These are phyloP conservation scores for Crithidia thermophila DNA, from an alignment of 208 protist genomes.

Conservation along the genomic window DNA sequence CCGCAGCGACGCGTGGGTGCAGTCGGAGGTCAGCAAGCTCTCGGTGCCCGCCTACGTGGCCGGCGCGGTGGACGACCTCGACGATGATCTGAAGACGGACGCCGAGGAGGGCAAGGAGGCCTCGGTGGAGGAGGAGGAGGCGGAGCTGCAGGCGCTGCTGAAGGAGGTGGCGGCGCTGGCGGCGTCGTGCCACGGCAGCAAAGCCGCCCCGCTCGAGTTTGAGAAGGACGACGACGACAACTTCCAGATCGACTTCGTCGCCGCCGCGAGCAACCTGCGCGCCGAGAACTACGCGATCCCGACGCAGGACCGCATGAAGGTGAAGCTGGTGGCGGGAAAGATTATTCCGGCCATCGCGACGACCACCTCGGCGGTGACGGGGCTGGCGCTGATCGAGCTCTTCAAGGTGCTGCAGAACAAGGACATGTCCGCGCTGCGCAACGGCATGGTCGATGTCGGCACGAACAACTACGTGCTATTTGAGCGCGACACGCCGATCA, in stretches of 20 bases:
- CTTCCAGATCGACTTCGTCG: slow-evolving; percentile 97
- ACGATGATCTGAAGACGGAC: slow-evolving; percentile 73
- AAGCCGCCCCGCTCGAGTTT: slow-evolving; percentile 83
- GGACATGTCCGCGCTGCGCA: slow-evolving; percentile 73
- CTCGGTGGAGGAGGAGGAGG: slow-evolving; percentile 45
- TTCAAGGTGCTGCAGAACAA: slow-evolving; percentile 96
- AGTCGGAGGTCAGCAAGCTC: slow-evolving; percentile 32
- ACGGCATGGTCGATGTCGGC: slow-evolving; percentile 89
- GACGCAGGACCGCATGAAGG: slow-evolving; percentile 82
- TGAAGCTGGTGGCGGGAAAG: slow-evolving; percentile 96
- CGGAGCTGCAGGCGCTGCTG: slow-evolving; percentile 59
- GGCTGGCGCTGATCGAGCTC: slow-evolving; percentile 98
- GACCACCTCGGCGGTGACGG: slow-evolving; percentile 99
- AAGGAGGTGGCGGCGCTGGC: slow-evolving; percentile 41
- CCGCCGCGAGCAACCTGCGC: slow-evolving; percentile 92
- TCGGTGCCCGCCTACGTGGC: slow-evolving; percentile 51
- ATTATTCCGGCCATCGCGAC: slow-evolving; percentile 99
- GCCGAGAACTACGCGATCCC: slow-evolving; percentile 95
- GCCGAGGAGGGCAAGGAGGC: slow-evolving; percentile 19
- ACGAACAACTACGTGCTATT: slow-evolving; percentile 92
- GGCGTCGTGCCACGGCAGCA: slow-evolving; percentile 45
- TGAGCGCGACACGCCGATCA: slow-evolving; percentile 79
- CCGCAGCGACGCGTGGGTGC: slow-evolving; percentile 67
- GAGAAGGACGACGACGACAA: slow-evolving; percentile 98
- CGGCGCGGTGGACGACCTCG: slow-evolving; percentile 66